Evolutionary conservation across 257 asterid species (phyloP), one percentile per base, ranked within the genome.

Genomic region (Fraxinus cuspidata): DNA sequence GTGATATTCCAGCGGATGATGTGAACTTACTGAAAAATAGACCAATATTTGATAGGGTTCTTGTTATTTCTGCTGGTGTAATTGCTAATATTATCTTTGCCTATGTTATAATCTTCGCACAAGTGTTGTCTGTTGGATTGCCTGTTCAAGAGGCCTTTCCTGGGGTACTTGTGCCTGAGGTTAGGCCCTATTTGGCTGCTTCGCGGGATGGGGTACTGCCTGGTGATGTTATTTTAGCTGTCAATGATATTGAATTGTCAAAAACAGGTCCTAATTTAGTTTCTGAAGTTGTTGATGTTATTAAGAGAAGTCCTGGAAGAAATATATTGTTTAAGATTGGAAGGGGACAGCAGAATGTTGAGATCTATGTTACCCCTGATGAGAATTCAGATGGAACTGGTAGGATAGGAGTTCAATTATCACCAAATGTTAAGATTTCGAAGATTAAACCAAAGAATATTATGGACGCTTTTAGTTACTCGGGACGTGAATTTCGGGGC

Each of bases 131-230:
- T 78, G 99, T 96, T 86, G 99, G 99, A 79, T 87, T 96, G 88
- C 98, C 99, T 79, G 98, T 95, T 37, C 97, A 93, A 89, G 99
- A 95, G 83, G 83, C 98, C 42, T 96, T 90, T 6, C 98, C 98
- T 12, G 99, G 99, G 5, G 98, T 96, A 70, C 97, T 93, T 65
- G 94, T 96, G 15, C 99, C 99, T 12, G 98, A 93, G 53, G 98
- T 96, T 72, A 87, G 94, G 88, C 94, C 98, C 0, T 87, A 88
- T 83, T 93, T 98, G 2, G 98, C 98, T 34, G 99, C 98, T 23
- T 89, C 92, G 0, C 74, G 98, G 21, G 97, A 88, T 69, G 99
- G 99, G 47, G 81, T 96, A 73, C 79, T 92, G 77, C 84, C 97
- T 11, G 98, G 99, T 5, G 99, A 96, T 81, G 93, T 96, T 38